Evolutionary conservation across 1,284 basidiomycete genomes (phyloP), one percentile per base, ranked within the genome.

Genomic region (Lignosus rhinocerotis): DNA sequence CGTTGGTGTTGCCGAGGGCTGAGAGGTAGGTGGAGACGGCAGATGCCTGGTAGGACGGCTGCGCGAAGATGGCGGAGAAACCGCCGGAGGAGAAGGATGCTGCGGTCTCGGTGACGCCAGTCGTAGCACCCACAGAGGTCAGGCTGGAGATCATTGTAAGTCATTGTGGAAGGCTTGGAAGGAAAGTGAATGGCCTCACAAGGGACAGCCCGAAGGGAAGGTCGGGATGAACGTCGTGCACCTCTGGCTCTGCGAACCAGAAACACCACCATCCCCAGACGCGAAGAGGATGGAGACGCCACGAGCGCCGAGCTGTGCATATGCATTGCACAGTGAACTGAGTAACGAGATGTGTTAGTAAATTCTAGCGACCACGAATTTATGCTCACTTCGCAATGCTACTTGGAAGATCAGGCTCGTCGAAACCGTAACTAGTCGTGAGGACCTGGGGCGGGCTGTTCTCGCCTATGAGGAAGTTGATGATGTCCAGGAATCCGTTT

Each of bases 201-300:
- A 56, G 78, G 81, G 61, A 84, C 86, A 82, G 17, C 73, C 74
- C 19, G 83, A 78, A 8, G 89, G 90, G 81, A 92, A 92, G 0
- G 71, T 76, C 11, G 89, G 87, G 60, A 87, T 80, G 80, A 92
- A 92, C 11, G 76, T 69, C 12, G 69, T 69, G 53, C 65, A 77
- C 53, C 78, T 79, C 10, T 74, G 80, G 31, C 81, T 83, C 19
- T 80, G 73, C 17, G 84, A 84, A n/a, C 76, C 81, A 31, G 87
- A 86, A 30, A 91, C 88, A 60, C 88, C 88, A 50, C 68, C 72
- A 64, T 86, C 88, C 56, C 88, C 88, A 56, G 83, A 85, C 17
- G 84, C 82, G 75, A 85, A 89, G 64, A 91, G 76, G 21, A 86
- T 76, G 33, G 82, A 84, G 12, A 79, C 80, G 19, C 88, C 88